Base-by-base conservation (phyloP, 2,329 filamentous ascomycete species). In the Pseudogymnoascus sp. region DNA sequence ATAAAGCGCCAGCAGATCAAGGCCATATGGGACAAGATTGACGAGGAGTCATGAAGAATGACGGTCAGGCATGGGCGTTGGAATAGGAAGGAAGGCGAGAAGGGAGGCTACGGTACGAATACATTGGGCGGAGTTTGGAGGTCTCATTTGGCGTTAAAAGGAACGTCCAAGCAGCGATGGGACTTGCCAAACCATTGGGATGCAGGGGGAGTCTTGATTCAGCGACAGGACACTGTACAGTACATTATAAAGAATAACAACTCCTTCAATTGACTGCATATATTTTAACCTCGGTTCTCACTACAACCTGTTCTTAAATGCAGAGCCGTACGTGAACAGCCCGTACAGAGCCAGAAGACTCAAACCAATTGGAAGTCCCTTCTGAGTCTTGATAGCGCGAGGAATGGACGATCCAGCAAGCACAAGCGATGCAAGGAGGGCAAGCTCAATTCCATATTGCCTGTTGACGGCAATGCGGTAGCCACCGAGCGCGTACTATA, bases 341-440 rank as follows among this genome's bases (percentile, higher is more conserved):
- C 93, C 93, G 73, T 90, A 90, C 8, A 85, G 78, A 12, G 93
- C 91, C 70, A 97, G 71, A 57, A 91, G 70, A 70, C 90, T 93
- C 70, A 99, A 77, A 9, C 87, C 84, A 61, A 89, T 80, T 0
- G 94, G 93, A 59, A 99, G 83, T 0, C 90, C 89, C 82, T 97
- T 99, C 68, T 82, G 80, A 41, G 86, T 82, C 73, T 86, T 90
- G 70, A 99, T 85, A 4, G 91, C 94, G 59, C 94, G 83, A 11
- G 94, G 94, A 63, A 97, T 87, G 1, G 90, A 88, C 41, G 89
- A 89, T 18, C 91, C 91, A 41, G 82, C 93, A 36, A 99, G 82
- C 25, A 97, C 77, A n/a, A 91, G 70, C 0, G 90, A 96, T 4
- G 94, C 94, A 43, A 97, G 79, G 8, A 99, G 81, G n/a, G 88